A percentile compares a stretch with the other conserved stretches of the same genome.
phyloP scores from a whole-genome alignment of 352 stramenopile species.

The Globisporangium mamillatum region DNA sequence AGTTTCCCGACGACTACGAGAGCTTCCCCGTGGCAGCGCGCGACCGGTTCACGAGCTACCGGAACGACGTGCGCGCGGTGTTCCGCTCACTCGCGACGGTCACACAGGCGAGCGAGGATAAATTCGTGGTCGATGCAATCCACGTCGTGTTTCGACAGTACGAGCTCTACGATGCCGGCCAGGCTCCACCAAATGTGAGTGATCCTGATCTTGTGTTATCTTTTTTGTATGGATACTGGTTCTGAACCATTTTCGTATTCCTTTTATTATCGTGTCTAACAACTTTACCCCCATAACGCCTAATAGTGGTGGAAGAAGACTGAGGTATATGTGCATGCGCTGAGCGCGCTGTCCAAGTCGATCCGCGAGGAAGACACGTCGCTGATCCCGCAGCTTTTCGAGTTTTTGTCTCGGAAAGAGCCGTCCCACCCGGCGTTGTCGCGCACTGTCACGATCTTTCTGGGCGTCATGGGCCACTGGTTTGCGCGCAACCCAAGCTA shows the following conservation, averaged over 20 bases:
- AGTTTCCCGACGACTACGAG: constrained; percentile 62
- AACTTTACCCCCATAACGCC: background rate
- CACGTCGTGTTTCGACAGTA: constrained; percentile 74
- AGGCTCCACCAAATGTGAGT: constrained; percentile 26
- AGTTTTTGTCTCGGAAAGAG: constrained; percentile 65
- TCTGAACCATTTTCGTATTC: background rate
- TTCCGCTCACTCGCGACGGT: constrained; percentile 79
- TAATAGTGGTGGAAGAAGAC: constrained; percentile 69
- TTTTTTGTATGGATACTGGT: background rate
- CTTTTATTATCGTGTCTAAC: background rate
- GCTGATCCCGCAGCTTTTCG: constrained; percentile 69
- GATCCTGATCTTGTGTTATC: background rate
- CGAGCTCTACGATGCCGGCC: constrained; percentile 42
- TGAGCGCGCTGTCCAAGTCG: constrained; percentile 81
- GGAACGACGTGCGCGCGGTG: constrained; percentile 70
- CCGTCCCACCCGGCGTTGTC: constrained; percentile 54
- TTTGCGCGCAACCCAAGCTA: constrained; percentile 65
- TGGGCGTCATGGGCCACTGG: constrained; percentile 70
- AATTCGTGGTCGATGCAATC: constrained; percentile 76
- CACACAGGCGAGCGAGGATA: constrained; percentile 61
- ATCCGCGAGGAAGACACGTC: constrained; percentile 75
- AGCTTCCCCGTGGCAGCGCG: constrained; percentile 40
- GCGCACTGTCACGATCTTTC: constrained; percentile 66
- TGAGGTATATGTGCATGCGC: constrained; percentile 80
- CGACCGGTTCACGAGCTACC: constrained; percentile 64